Base-by-base conservation (phyloP, 1,139 yeast species). In the Barnettozyma hawaiiensis region DNA sequence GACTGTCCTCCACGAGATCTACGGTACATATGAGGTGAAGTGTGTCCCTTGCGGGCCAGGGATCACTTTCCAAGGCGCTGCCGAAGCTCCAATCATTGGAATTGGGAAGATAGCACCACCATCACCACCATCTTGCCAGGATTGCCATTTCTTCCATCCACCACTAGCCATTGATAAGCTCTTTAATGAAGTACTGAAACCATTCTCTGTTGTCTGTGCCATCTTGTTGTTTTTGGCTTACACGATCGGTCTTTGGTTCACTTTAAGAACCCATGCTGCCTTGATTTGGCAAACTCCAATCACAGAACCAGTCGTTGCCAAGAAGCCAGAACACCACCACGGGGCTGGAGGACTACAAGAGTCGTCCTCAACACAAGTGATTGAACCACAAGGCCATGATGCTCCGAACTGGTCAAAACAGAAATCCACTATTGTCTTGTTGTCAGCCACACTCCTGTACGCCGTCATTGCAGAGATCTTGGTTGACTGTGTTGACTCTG, bases 401-500 rank as follows among this genome's bases (percentile, higher is more conserved):
- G 96, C 97, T 0, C 97, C 98, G 34, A 92, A 92, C 60, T 92
- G 99, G 99, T 83, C 96, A 11, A 73, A 94, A 54, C 69, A 71
- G 15, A 90, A 90, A 63, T 85, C 96, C 5, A 76, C 96, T 0
- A 75, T 84, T n/a, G 90, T 92, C 37, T 70, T 92, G 40, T 68
- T 92, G 12, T 76, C 85, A 4, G 95, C 98, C 0, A 92, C 98
- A 0, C 53, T 90, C 11, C 65, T 89, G 31, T 92, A 92, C 62
- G 97, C 98, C 1, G 66, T 89, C 20, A 90, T 92, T 57, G 98
- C 99, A 1, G 98, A 92, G 61, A 89, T 92, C 37, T 69, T 92
- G 48, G 98, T 92, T 31, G 90, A 86, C 58, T 89, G 92, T 50
- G 97, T 94, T 16, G 98, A 94, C 62, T 80, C 85, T 14, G 97